Conservation (phyloP, 2,329 filamentous ascomycete species). For the Blastomyces gilchristii region DNA sequence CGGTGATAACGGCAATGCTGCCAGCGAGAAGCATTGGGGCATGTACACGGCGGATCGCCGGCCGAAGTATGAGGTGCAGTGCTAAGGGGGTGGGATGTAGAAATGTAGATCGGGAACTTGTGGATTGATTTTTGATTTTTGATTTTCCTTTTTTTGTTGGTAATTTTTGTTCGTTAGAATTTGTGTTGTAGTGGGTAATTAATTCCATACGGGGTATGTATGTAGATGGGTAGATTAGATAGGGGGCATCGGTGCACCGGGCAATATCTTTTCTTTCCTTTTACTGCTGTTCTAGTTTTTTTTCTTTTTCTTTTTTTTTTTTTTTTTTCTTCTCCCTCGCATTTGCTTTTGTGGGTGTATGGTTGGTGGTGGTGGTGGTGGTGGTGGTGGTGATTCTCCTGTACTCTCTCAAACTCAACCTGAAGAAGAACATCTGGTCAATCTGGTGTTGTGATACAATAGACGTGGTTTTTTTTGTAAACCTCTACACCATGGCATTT, state of each 20-base stretch:
- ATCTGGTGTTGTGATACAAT: too few relatives aligned
- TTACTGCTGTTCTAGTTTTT: too few relatives aligned
- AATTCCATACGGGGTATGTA: too few relatives aligned
- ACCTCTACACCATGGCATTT: too few relatives aligned
- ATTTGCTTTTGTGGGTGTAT: too few relatives aligned
- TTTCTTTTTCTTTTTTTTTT: slow-evolving; percentile 4
- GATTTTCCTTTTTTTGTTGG: too few relatives aligned
- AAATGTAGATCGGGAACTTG: not conserved
- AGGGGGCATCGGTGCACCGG: not conserved
- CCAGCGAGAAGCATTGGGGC: slow-evolving; percentile 60
- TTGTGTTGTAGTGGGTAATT: not conserved
- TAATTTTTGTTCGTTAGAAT: not conserved
- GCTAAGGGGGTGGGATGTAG: slow-evolving; percentile 25
- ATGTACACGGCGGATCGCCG: slow-evolving; percentile 52
- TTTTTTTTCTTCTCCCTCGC: slow-evolving; percentile 8
- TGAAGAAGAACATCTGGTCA: too few relatives aligned
- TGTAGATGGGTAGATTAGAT: not conserved
- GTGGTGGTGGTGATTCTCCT: too few relatives aligned
- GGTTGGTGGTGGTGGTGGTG: too few relatives aligned
- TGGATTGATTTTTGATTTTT: too few relatives aligned
- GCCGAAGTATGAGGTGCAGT: slow-evolving; percentile 46
- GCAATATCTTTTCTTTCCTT: not conserved
- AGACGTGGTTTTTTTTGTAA: too few relatives aligned
- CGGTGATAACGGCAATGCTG: slow-evolving; percentile 52
- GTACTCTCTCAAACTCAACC: too few relatives aligned